A percentile compares a stretch with the other conserved stretches of the same genome.
Conservation (phyloP, 352 stramenopile species). For the Pythium insidiosum region DNA sequence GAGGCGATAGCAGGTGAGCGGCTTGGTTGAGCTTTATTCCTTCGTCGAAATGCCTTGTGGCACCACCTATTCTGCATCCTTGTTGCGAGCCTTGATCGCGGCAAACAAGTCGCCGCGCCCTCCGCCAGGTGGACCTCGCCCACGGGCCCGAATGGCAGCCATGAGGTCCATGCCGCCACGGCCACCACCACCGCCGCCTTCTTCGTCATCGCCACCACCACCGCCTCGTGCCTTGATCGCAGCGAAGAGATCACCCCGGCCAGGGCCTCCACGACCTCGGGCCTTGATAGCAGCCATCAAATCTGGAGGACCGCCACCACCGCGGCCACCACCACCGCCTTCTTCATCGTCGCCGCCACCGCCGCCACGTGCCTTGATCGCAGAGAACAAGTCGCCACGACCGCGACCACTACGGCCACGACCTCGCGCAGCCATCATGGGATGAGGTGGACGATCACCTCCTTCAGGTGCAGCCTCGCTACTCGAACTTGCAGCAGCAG, state of each 20-base stretch:
- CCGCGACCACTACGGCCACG: conserved; percentile 22
- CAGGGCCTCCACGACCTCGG: conserved; percentile 10
- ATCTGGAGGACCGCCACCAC: conserved; percentile 2
- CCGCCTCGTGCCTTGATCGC: conserved; percentile 39
- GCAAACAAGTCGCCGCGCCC: conserved; percentile 45
- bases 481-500: conserved; percentile 7
- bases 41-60: conserved; percentile 1
- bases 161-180: conserved; percentile 10
- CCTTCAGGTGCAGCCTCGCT: conserved; percentile 16
- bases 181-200: no score
- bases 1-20: no score
- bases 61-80: no score
- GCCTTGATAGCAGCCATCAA: conserved; percentile 19
- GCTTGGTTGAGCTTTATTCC: no score
- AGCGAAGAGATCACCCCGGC: conserved; percentile 42
- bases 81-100: conserved; percentile 58
- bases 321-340: conserved; percentile 27
- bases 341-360: conserved; percentile 27
- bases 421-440: conserved; percentile 31
- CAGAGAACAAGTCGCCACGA: conserved; percentile 40
- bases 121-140: conserved; percentile 18
- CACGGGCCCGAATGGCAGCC: conserved; percentile 11
- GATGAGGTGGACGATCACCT: conserved; percentile 21
- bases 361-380: conserved; percentile 40
- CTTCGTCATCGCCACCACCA: no score